A percentile compares a stretch with the other conserved stretches of the same genome.
Conservation (phyloP, 352 stramenopile species). For the Lagenidium sp. region DNA sequence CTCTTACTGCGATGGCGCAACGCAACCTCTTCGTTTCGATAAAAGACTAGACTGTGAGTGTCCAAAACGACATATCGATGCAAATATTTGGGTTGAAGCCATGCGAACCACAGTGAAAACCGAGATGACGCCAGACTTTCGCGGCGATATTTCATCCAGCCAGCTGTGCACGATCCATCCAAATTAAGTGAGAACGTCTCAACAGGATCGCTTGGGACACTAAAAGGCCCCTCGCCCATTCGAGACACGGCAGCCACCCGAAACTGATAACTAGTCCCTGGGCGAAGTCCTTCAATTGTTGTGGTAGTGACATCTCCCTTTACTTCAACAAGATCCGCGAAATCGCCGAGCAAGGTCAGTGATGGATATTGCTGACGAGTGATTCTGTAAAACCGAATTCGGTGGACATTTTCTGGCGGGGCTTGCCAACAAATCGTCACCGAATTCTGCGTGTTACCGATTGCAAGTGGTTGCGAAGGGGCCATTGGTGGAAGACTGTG, state of each 20-base stretch:
- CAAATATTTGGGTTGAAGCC: slow-evolving; percentile 67
- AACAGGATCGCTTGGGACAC: slow-evolving; percentile 54
- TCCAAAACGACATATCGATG: slow-evolving; percentile 82
- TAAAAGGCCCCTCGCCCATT: slow-evolving; percentile 84
- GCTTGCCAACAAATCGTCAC: slow-evolving; percentile 66
- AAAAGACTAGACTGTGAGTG: slow-evolving; percentile 60
- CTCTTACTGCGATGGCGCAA: slow-evolving; percentile 72
- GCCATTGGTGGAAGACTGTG: slow-evolving; percentile 80
- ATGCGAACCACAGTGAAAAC: slow-evolving; percentile 40
- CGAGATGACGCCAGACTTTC: slow-evolving; percentile 43
- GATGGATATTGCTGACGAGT: slow-evolving; percentile 73
- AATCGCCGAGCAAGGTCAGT: slow-evolving; percentile 74
- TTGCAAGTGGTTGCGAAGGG: slow-evolving; percentile 35
- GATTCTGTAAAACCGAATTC: slow-evolving; percentile 79
- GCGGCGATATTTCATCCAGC: slow-evolving; percentile 82
- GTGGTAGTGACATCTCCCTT: slow-evolving; percentile 37
- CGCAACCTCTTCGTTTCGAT: slow-evolving; percentile 71
- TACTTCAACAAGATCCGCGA: slow-evolving; percentile 70
- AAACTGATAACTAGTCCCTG: slow-evolving; percentile 79
- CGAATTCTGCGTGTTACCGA: slow-evolving; percentile 67
- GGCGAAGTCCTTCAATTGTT: slow-evolving; percentile 69
- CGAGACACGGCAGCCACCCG: slow-evolving; percentile 77
- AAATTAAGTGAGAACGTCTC: slow-evolving; percentile 67
- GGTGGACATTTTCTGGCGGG: slow-evolving; percentile 51
- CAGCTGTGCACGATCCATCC: slow-evolving; percentile 60